Base-by-base conservation (phyloP, 495 filamentous ascomycete species). In the Baudoinia panamericana region DNA sequence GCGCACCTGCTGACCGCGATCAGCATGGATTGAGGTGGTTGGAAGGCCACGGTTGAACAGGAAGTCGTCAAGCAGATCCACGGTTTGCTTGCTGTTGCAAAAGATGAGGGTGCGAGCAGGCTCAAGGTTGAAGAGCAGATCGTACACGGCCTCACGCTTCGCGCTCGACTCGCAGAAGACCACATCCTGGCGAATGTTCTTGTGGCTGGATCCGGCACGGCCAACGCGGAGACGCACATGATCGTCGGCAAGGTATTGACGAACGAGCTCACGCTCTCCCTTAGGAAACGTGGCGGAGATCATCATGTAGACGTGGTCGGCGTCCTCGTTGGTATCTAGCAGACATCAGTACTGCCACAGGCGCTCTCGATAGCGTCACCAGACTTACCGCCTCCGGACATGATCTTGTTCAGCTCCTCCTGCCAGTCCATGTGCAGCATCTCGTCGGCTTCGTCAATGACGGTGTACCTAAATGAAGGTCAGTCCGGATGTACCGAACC, bases 391-490 rank as follows among this genome's bases (percentile, higher is more conserved):
- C 78, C 80, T 38, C 83, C 83, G 40, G 69, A 64, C 66, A 93
- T 74, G 38, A 94, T 78, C 44, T 70, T 66, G 11, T 64, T 61
- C 36, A 93, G 65, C 1, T 83, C 75, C 0, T 69, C 61, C 32
- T 79, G 67, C 84, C 86, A 94, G 52, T 84, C 82, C 0, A 59
- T 27, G 4, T 77, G 56, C 0, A 97, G 71, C 68, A 96, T 75
- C 63, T 95, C 86, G 56, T 97, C 90, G 1, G 90, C 90, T 57
- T 97, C 90, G 38, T 96, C 90, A 45, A 97, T 80, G 39, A 97
- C 74, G 46, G 90, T 78, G 60, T 73, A 83, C 49, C 76, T 82
- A 29, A 20, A 17, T 2, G 12, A 50, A 34, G 3, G 29, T 44
- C 30, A 52, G 51, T 22, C 36, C 40, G 23, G 11, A 25, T n/a